Conservation (phyloP, 2,329 filamentous ascomycete genomes). For the Ramularia collo-cygni region DNA sequence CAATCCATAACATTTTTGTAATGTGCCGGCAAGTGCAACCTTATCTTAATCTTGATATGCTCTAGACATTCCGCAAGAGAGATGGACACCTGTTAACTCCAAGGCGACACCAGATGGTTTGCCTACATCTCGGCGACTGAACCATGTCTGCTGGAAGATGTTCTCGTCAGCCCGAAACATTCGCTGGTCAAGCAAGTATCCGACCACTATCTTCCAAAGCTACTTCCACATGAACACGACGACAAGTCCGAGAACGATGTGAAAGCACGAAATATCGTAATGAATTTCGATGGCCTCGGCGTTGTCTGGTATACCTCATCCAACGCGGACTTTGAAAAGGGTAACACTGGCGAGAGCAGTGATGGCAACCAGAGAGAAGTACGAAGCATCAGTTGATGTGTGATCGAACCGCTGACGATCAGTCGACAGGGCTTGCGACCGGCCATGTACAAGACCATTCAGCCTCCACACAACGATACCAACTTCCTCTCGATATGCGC, state of each 20-base stretch:
- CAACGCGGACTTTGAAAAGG: slow-evolving; percentile 35
- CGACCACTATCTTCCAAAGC: slow-evolving; percentile 49
- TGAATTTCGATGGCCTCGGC: slow-evolving; percentile 52
- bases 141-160: slow-evolving; percentile 49
- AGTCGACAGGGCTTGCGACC: slow-evolving; percentile 33
- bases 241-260: slow-evolving; percentile 39
- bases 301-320: slow-evolving; percentile 48
- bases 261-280: slow-evolving; percentile 44
- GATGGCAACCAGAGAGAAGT: slow-evolving; percentile 27
- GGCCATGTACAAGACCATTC: slow-evolving; percentile 47
- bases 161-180: slow-evolving; percentile 43
- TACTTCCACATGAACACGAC: slow-evolving; percentile 43
- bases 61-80: no score
- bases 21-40: slow-evolving; percentile 29
- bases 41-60: no score
- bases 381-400: no score
- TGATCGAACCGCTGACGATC: no score
- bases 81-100: slow-evolving; percentile 26
- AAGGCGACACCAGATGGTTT: slow-evolving; percentile 48
- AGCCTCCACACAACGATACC: slow-evolving; percentile 46
- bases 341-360: slow-evolving; percentile 20
- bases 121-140: slow-evolving; percentile 49
- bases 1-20: neutral
- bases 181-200: slow-evolving; percentile 41
- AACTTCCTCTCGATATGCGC: slow-evolving; percentile 48